These are phyloP conservation scores for Bombardia bombarda DNA, from an alignment of 495 filamentous ascomycete species.

Conservation along the genomic window DNA sequence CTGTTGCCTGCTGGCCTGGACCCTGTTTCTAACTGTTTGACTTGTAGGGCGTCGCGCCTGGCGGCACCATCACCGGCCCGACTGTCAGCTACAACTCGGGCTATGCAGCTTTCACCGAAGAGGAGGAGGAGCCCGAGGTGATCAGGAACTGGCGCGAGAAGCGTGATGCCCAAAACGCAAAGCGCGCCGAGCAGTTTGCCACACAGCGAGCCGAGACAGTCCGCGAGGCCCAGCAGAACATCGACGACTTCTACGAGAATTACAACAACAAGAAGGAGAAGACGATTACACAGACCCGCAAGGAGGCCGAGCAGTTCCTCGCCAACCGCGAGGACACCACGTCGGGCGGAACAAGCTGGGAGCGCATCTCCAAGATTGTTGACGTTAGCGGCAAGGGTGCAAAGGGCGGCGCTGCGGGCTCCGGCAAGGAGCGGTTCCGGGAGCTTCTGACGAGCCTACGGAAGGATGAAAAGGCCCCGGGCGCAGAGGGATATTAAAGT, in stretches of 20 bases:
- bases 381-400: constrained; percentile 91
- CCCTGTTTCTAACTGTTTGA: constrained; percentile 24
- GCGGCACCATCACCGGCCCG: constrained; percentile 74
- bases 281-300: constrained; percentile 68
- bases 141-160: constrained; percentile 89
- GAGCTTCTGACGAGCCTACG: constrained; percentile 80
- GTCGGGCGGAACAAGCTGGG: constrained; percentile 94
- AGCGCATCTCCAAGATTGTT: constrained; percentile 92
- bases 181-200: constrained; percentile 68
- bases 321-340: constrained; percentile 82
- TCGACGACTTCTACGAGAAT: constrained; percentile 99
- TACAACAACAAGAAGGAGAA: constrained; percentile 98
- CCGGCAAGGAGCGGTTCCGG: constrained; percentile 89
- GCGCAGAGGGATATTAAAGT: constrained; percentile 50
- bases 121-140: constrained; percentile 80
- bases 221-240: constrained; percentile 75
- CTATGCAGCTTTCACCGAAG: constrained; percentile 42
- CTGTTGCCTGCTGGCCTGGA: background rate
- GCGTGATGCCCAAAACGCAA: constrained; percentile 65
- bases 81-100: constrained; percentile 62
- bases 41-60: constrained; percentile 81
- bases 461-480: constrained; percentile 92
- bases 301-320: constrained; percentile 93
- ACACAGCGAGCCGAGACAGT: constrained; percentile 73
- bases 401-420: constrained; percentile 75